Evolutionary conservation across 1,284 basidiomycete species (phyloP).

Genomic region (Leccinum subrobustum): DNA sequence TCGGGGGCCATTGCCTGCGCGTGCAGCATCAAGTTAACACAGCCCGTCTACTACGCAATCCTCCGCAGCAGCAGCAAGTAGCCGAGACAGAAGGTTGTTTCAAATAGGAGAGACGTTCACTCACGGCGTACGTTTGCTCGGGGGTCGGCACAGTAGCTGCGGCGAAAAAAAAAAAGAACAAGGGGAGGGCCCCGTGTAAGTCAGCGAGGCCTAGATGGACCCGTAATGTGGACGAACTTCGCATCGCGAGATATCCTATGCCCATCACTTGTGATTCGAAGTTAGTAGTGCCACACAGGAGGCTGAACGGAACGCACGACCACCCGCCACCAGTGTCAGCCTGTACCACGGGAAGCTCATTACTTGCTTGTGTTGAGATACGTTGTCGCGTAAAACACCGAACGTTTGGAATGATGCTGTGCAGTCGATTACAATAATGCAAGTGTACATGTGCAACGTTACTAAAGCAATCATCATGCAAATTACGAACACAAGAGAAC

Average conservation of each 20-base stretch:
- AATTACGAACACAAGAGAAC: slow-evolving; percentile 14
- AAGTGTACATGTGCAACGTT: slow-evolving; percentile 3
- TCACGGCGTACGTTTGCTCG: slow-evolving; percentile 39
- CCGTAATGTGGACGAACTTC: slow-evolving; percentile 43
- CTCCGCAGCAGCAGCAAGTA: neutral
- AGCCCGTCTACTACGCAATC: neutral
- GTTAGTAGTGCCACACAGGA: slow-evolving; percentile 15
- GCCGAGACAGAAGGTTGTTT: neutral
- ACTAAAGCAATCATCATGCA: slow-evolving; percentile 4
- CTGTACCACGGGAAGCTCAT: slow-evolving; percentile 54
- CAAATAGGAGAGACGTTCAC: slow-evolving; percentile 11
- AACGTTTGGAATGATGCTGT: slow-evolving; percentile 12
- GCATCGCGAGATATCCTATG: slow-evolving; percentile 63
- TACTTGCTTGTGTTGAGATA: neutral
- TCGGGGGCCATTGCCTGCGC: slow-evolving; percentile 66
- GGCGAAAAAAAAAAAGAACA: slow-evolving; percentile 6
- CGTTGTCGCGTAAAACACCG: neutral
- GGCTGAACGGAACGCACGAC: slow-evolving; percentile 41
- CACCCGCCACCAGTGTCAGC: slow-evolving; percentile 44
- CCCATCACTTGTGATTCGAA: slow-evolving; percentile 49
- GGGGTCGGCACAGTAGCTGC: slow-evolving; percentile 58
- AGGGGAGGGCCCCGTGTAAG: slow-evolving; percentile 3
- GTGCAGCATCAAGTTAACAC: slow-evolving; percentile 1
- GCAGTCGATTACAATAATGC: slow-evolving; percentile 16
- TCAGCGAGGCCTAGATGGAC: neutral